Percentiles rank a stretch among this genome's conserved stretches.
Evolutionary conservation across 1,139 yeast species (phyloP).

Genomic region (Suhomyces guaymorum): DNA sequence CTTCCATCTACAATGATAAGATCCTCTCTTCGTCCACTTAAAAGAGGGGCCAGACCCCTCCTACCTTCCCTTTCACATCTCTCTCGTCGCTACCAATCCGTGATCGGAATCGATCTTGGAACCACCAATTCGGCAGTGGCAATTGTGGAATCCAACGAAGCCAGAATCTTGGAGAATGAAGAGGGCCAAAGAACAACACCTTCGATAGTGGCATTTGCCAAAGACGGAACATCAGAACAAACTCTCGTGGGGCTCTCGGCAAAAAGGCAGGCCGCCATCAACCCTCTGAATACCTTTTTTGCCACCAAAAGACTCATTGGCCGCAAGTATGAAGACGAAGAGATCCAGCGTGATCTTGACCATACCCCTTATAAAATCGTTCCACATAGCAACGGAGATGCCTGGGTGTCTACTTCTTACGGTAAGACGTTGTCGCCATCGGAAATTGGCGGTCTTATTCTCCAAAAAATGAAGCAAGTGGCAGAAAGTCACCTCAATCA

Average conservation of each 20-base stretch:
- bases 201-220: slow-evolving; percentile 61
- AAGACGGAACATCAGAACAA: slow-evolving; percentile 30
- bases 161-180: slow-evolving; percentile 63
- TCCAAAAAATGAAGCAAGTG: slow-evolving; percentile 55
- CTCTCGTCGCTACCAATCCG: slow-evolving; percentile 29
- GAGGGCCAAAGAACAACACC: slow-evolving; percentile 75
- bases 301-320: slow-evolving; percentile 79
- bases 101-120: slow-evolving; percentile 77
- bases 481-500: slow-evolving; percentile 50
- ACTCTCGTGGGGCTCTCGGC: slow-evolving; percentile 64
- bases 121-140: slow-evolving; percentile 86
- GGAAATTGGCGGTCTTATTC: slow-evolving; percentile 54
- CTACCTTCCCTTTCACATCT: neutral
- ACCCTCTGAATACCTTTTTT: slow-evolving; percentile 68
- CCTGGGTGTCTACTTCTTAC: slow-evolving; percentile 51
- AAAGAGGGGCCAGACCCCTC: slow-evolving; percentile 1
- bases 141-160: slow-evolving; percentile 50
- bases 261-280: slow-evolving; percentile 64
- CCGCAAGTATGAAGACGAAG: slow-evolving; percentile 59
- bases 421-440: slow-evolving; percentile 51
- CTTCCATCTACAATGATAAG: too few relatives aligned
- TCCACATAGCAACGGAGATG: slow-evolving; percentile 59
- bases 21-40: slow-evolving; percentile 1
- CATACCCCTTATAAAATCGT: slow-evolving; percentile 58
- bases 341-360: slow-evolving; percentile 61